A percentile compares a stretch with the other conserved stretches of the same genome.
These are phyloP conservation scores for Hordeum marinum DNA, from an alignment of 176 grass and related monocot species.

Conservation along the genomic window DNA sequence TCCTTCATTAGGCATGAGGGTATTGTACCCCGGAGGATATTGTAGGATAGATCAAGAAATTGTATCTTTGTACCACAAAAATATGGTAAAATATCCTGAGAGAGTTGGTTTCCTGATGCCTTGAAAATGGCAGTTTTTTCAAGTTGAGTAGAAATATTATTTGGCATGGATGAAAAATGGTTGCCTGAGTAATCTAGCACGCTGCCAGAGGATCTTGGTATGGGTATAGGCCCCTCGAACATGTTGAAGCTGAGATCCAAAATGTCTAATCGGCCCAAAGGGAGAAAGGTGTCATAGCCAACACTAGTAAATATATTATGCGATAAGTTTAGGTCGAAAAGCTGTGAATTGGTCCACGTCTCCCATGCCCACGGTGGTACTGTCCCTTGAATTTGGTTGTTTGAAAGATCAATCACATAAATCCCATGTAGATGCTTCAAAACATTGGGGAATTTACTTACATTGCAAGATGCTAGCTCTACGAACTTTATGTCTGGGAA, in stretches of 20 bases:
- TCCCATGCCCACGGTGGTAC: conserved; percentile 50
- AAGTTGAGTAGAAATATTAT: conserved; percentile 21
- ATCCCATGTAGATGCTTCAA: conserved; percentile 23
- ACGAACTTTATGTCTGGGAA: background rate
- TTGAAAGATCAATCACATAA: conserved; percentile 44
- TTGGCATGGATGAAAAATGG: background rate
- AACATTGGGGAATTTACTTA: conserved; percentile 32
- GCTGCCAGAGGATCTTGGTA: background rate
- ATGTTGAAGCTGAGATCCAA: conserved; percentile 16
- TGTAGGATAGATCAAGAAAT: conserved; percentile 25
- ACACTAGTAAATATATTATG: conserved; percentile 40
- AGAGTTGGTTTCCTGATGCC: conserved; percentile 12
- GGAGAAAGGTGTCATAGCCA: background rate
- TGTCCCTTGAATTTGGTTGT: conserved; percentile 40
- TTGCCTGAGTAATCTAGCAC: conserved; percentile 15
- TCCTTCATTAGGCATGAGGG: conserved; percentile 13
- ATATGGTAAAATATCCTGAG: background rate
- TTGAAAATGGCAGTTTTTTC: background rate
- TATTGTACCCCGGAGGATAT: conserved; percentile 1
- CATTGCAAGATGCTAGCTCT: conserved; percentile 15
- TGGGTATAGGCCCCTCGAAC: conserved; percentile 8
- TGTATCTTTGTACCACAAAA: background rate
- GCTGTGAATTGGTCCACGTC: background rate
- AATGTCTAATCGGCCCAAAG: background rate
- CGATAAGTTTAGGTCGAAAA: conserved; percentile 43